Base-by-base conservation (phyloP, 2,329 filamentous ascomycete genomes). In the Seiridium cupressi region DNA sequence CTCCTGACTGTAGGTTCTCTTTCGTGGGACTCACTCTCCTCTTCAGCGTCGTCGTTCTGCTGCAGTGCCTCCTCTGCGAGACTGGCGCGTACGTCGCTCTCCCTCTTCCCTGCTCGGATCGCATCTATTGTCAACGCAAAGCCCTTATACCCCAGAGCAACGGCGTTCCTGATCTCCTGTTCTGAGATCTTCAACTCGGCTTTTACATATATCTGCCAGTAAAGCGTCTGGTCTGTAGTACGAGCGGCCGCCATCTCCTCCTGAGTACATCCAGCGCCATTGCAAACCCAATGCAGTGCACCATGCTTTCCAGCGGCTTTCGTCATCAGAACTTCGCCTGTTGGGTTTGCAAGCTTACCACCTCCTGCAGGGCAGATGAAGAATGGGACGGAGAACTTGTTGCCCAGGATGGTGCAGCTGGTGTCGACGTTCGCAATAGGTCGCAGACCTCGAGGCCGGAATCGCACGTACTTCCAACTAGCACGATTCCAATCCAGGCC, bases 1-100 rank as follows among this genome's bases (percentile, higher is more conserved):
- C 51, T 36, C 35, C 38, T 54, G 51, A 54, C 34, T 38, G 51
- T 54, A 26, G 51, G 51, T 54, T 54, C 51, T 40, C 51, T 26
- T 31, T 40, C 32, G 18, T 54, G 51, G 31, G 18, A 13, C 35
- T 54, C 3, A 42, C n/a, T 35, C n/a, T 40, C 18, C 36, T 53
- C 10, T 8, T n/a, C 4, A 2, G 4, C 32, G 10, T 11, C 5
- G n/a, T 53, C 31, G 34, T 18, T n/a, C 34, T 7, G n/a, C 38
- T 49, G 9, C 13, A 49, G 7, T 31, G 5, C 47, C 1, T 54
- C 32, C 13, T 54, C 51, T 26, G 35, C 51, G 18, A 8, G 32
- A 11, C 35, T 54, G 11, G 34, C 36, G 13, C 51, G 9, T 35
- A 54, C 38, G 26, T 54, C 51, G 26, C 38, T 36, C 9, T 54